Evolutionary conservation across 352 stramenopile genomes (phyloP), one percentile per base, ranked within the genome.

Genomic region (Albugo candida): DNA sequence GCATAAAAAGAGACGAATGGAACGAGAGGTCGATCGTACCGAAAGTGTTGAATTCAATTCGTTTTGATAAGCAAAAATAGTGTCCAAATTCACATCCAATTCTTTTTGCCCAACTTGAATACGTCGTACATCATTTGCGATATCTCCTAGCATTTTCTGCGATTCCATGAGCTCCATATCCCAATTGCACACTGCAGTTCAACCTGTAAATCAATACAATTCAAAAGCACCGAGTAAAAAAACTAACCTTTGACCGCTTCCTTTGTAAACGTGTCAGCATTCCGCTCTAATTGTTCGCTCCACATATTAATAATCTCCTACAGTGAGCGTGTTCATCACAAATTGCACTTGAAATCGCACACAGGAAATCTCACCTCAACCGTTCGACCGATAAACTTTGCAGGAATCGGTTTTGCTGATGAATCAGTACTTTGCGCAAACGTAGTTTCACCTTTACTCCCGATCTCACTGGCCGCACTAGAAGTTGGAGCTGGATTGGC

Each of bases 261-360:
- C 5, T 68, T 91, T 1, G 78, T 91, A 55, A 91, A 91, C 14
- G 78, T 83, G 44, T 85, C 77, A 2, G 71, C 78, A 34, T 91
- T 86, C 13, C 70, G 67, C 49, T 91, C 78, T 0, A 91, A 54
- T 48, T 91, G 75, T 58, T 91, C 78, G 39, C 78, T 88, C 78
- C 78, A 91, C 60, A 84, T 75, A 53, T 91, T 91, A 58, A 91
- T 91, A 45, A 91, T 88, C 53, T 91, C 75, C 67, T 81, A 49
- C 31, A 56, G 2, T 41, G 48, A 55, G 24, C 19, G 38, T 13
- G 3, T 56, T 2, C 45, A 2, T 47, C 14, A 38, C 11, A 45
- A 43, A 19, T 50, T 2, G 43, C 5, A 13, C 49, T 56, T 3
- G 5, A 18, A 54, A 49, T 27, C 17, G 50, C 16, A 39, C 13